These are phyloP conservation scores for Daldinia sp. DNA, from an alignment of 2,329 filamentous ascomycete species.

Conservation along the genomic window DNA sequence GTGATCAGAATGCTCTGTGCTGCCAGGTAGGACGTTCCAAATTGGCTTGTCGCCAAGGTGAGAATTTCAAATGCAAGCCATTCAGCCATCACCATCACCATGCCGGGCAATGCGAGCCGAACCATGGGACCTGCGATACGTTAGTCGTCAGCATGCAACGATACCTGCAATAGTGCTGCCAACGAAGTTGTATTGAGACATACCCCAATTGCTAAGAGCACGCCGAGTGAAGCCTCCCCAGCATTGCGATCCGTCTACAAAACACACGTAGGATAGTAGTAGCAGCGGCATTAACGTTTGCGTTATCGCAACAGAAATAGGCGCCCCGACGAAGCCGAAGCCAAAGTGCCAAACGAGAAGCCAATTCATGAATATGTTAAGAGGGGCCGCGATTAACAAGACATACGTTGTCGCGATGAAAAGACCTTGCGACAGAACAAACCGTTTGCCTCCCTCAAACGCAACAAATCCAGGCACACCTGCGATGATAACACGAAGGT, in stretches of 20 bases:
- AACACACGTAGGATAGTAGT: slow-evolving; percentile 77
- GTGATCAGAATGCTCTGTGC: slow-evolving; percentile 88
- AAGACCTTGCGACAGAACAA: slow-evolving; percentile 81
- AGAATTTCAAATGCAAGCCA: slow-evolving; percentile 93
- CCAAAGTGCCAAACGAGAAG: slow-evolving; percentile 76
- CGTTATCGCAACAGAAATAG: slow-evolving; percentile 77
- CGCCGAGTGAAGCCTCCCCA: slow-evolving; percentile 81
- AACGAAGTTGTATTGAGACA: slow-evolving; percentile 20
- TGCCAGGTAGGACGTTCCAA: slow-evolving; percentile 81
- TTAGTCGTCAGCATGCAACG: slow-evolving; percentile 10
- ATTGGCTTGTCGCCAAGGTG: slow-evolving; percentile 81
- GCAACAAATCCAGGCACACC: slow-evolving; percentile 79
- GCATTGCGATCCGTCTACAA: slow-evolving; percentile 75
- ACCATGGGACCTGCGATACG: slow-evolving; percentile 73
- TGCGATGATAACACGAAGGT: slow-evolving; percentile 73
- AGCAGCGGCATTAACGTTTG: slow-evolving; percentile 77
- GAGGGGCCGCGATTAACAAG: slow-evolving; percentile 75
- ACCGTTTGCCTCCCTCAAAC: slow-evolving; percentile 82
- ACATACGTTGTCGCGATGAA: slow-evolving; percentile 84
- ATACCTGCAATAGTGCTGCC: neutral
- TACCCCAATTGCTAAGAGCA: slow-evolving; percentile 75
- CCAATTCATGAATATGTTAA: slow-evolving; percentile 82
- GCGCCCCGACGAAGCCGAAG: slow-evolving; percentile 78
- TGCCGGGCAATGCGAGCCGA: slow-evolving; percentile 83
- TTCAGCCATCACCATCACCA: slow-evolving; percentile 94